These are phyloP conservation scores for Podospora didyma DNA, from an alignment of 495 filamentous ascomycete genomes.

Conservation along the genomic window DNA sequence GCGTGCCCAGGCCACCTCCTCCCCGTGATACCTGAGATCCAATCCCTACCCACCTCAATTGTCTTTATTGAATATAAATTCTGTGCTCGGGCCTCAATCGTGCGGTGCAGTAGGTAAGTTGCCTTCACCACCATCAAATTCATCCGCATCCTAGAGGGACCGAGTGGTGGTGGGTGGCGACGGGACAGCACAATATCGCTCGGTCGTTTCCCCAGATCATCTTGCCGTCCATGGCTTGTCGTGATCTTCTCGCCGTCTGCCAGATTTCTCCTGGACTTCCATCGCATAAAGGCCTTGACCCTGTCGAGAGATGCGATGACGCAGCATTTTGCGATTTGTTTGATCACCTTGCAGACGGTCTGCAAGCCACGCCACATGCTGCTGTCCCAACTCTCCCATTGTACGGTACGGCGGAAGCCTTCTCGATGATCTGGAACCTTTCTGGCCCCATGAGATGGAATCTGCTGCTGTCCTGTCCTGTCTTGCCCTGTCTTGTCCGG, in stretches of 20 bases:
- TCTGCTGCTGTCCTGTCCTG: neutral
- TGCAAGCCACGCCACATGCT: slow-evolving; percentile 5
- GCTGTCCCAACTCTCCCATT: slow-evolving; percentile 7
- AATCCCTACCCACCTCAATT: too few species aligned
- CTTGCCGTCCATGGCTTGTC: neutral
- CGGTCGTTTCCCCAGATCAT: neutral
- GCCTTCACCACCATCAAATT: too few species aligned
- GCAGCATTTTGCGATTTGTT: slow-evolving; percentile 14
- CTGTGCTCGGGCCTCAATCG: too few species aligned
- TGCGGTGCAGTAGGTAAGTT: too few species aligned
- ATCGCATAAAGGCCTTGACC: neutral
- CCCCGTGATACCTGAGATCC: too few species aligned
- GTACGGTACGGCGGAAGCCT: slow-evolving; percentile 2
- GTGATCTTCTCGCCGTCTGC: neutral
- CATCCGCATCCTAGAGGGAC: too few species aligned
- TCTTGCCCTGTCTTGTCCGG: neutral
- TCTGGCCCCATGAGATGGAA: neutral
- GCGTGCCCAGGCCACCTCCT: too few species aligned
- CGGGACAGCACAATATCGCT: too few species aligned
- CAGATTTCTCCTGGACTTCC: neutral
- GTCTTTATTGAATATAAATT: too few species aligned
- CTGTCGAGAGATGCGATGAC: slow-evolving; percentile 2
- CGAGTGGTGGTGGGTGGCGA: too few species aligned
- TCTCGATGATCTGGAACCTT: slow-evolving; percentile 15
- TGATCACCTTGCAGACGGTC: slow-evolving; percentile 18